Conservation (phyloP, 129 eudicot species). For the Arctium minus region DNA sequence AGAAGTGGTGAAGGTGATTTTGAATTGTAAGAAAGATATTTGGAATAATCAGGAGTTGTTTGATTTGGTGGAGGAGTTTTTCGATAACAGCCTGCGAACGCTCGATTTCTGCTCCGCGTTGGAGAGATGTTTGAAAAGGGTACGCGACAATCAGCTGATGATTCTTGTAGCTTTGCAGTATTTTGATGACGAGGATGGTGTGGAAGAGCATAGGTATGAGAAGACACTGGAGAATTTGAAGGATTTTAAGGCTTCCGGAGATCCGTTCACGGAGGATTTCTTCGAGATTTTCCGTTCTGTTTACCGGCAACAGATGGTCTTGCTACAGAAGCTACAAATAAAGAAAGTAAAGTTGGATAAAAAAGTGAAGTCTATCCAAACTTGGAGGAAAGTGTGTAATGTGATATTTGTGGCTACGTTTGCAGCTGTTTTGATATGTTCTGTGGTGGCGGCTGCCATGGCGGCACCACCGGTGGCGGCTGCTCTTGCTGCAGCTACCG, state of each 20-base stretch:
- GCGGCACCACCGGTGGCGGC: conserved; percentile 68
- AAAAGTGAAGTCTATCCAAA: conserved; percentile 32
- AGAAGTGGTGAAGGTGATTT: conserved; percentile 57
- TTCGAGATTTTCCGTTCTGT: conserved; percentile 44
- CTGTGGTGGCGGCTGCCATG: conserved; percentile 68
- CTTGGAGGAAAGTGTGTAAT: conserved; percentile 48
- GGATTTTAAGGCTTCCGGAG: conserved; percentile 48
- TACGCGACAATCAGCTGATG: conserved; percentile 40
- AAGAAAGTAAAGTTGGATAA: conserved; percentile 45
- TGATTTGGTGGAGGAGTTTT: conserved; percentile 60
- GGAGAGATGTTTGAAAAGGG: conserved; percentile 45
- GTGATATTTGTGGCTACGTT: conserved; percentile 53
- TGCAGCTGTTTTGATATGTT: conserved; percentile 59
- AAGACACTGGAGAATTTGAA: conserved; percentile 48
- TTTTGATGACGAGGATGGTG: conserved; percentile 45
- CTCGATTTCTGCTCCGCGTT: conserved; percentile 54
- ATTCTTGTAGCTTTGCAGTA: conserved; percentile 44
- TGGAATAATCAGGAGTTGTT: conserved; percentile 56
- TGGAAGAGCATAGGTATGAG: conserved; percentile 18
- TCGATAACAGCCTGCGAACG: conserved; percentile 49
- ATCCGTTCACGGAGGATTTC: conserved; percentile 59
- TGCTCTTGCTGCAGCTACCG: conserved; percentile 50
- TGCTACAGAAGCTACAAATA: conserved; percentile 47
- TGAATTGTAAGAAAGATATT: conserved; percentile 59
- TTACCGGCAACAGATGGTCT: conserved; percentile 40